A percentile compares a stretch with the other conserved stretches of the same genome.
These are phyloP conservation scores for Neurospora sp. DNA, from an alignment of 495 filamentous ascomycete genomes.

Conservation along the genomic window DNA sequence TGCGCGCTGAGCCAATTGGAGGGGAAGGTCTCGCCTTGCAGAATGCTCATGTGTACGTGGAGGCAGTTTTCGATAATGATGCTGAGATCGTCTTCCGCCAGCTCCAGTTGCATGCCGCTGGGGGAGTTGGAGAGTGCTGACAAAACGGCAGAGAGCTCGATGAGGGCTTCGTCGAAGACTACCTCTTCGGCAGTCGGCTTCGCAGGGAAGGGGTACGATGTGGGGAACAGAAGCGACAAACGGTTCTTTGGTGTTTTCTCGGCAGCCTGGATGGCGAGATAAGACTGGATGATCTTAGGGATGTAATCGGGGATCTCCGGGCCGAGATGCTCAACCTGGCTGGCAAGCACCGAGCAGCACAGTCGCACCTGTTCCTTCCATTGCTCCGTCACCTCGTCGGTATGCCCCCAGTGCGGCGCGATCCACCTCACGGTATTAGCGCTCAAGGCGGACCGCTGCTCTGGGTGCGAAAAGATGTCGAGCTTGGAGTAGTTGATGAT, in stretches of 20 bases:
- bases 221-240: conserved; percentile 81
- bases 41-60: conserved; percentile 77
- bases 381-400: conserved; percentile 61
- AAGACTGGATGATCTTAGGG: conserved; percentile 83
- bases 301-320: conserved; percentile 77
- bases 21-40: conserved; percentile 85
- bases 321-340: conserved; percentile 67
- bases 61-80: conserved; percentile 63
- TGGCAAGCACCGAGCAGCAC: conserved; percentile 81
- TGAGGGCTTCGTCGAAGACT: conserved; percentile 76
- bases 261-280: conserved; percentile 58
- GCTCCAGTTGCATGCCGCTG: conserved; percentile 53
- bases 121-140: conserved; percentile 67
- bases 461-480: conserved; percentile 64
- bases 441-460: conserved; percentile 61
- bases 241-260: conserved; percentile 54
- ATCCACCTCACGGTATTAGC: conserved; percentile 85
- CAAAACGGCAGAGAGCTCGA: conserved; percentile 81
- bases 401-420: conserved; percentile 84
- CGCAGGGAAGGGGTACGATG: conserved; percentile 78
- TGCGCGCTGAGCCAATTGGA: conserved; percentile 83
- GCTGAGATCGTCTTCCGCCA: conserved; percentile 66
- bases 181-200: conserved; percentile 51
- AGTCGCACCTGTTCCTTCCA: conserved; percentile 90
- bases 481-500: conserved; percentile 81